Evolutionary conservation across 164 flowering plant species (phyloP), one percentile per base, ranked within the genome.

Genomic region (Cinnamomum micranthum): DNA sequence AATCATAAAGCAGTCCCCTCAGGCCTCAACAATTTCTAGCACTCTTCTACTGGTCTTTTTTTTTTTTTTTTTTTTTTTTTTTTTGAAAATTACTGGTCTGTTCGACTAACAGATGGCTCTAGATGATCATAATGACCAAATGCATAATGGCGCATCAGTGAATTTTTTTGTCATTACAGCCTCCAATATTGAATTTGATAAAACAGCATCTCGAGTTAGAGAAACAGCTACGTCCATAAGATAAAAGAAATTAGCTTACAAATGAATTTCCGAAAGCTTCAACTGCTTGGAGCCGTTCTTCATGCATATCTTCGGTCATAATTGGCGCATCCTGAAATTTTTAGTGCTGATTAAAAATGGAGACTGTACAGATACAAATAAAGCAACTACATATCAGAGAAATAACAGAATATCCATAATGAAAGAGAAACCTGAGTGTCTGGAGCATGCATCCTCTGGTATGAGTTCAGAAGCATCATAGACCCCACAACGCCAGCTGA

Each of bases 231-330:
- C 1, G 50, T 22, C 27, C 27, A 71, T 25, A 50, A 50, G 47
- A 12, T 28, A 64, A 31, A 47, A 2, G 50, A 71, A 68, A 59
- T 23, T 55, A 75, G 71, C 99, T 90, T 87, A 96, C 99, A 85
- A 87, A 85, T 73, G 97, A 83, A 84, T 83, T 85, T 50, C 94
- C 91, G 67, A 88, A 84, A 50, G 91, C 93, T 84, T 90, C 92
- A 74, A 91, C 89, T 71, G 97, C 95, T 55, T 78, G 92, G 4
- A 96, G 87, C 72, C 98, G 85, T 73, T 96, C 99, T 86, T 96
- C 98, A 83, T 96, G 98, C 98, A 96, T 96, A 82, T 96, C 99
- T 83, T 96, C 99, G 55, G 99, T 96, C 99, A 96, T 96, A 58
- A 90, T 85, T 71, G 98, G 98, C 27, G 97, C 83, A 74, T 94